These are phyloP conservation scores for Debaryomyces singareniensis DNA, from an alignment of 1,139 yeast species.

Conservation along the genomic window DNA sequence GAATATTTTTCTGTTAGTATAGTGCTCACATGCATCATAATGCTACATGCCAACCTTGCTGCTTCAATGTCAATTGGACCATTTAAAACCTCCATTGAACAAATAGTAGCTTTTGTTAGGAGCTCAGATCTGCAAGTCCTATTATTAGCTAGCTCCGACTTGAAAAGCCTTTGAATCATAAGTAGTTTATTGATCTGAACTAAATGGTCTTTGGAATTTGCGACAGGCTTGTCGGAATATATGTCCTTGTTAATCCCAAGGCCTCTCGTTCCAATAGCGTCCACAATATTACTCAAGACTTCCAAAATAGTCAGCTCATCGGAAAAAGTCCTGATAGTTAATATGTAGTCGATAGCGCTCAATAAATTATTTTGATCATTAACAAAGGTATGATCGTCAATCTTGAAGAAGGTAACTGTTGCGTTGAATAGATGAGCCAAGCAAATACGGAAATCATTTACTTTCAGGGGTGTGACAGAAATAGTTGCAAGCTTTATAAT, in stretches of 20 bases:
- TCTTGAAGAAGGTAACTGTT: conserved; percentile 41
- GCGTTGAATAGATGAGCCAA: conserved; percentile 31
- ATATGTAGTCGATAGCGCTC: conserved; percentile 51
- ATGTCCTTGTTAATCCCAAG: conserved; percentile 38
- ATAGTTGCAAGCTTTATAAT: conserved; percentile 37
- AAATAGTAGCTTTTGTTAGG: conserved; percentile 46
- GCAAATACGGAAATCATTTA: conserved; percentile 16
- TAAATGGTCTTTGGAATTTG: conserved; percentile 38
- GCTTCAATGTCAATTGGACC: conserved; percentile 53
- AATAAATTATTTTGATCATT: conserved; percentile 56
- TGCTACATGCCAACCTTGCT: conserved; percentile 55
- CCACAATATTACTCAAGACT: conserved; percentile 37
- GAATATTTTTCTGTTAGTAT: conserved; percentile 11
- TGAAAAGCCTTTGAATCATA: conserved; percentile 53
- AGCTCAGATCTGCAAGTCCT: conserved; percentile 36
- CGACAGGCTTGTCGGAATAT: conserved; percentile 20
- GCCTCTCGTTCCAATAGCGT: conserved; percentile 50
- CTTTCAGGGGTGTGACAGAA: conserved; percentile 15
- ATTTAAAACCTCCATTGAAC: conserved; percentile 58
- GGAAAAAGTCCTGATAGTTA: conserved; percentile 35
- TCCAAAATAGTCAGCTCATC: conserved; percentile 33
- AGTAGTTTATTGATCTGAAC: conserved; percentile 50
- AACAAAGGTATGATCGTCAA: conserved; percentile 41
- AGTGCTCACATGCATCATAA: conserved; percentile 44
- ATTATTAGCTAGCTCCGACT: conserved; percentile 35